Base-by-base conservation (phyloP, 768 basidiomycete species). In the Termitomyces heimii region DNA sequence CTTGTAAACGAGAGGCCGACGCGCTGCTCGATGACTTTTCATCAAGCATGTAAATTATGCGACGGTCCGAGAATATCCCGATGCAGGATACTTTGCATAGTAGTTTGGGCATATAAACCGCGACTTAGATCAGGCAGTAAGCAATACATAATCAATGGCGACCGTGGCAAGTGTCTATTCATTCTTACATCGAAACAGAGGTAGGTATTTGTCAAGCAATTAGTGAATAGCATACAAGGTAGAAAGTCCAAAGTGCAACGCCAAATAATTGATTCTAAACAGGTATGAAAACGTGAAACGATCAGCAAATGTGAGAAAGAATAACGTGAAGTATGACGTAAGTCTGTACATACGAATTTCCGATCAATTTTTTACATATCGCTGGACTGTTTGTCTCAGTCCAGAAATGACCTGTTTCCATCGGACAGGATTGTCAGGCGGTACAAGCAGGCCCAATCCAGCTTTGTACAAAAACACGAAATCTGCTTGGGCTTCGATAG, bases 401-500 rank as follows among this genome's bases (percentile, higher is more conserved):
- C 79, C 70, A 49, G 59, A 73, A 49, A 92, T 65, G 12, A 88
- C 71, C 63, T 85, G 80, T 62, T 73, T 74, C 57, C 73, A 74
- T 63, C 78, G 76, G 16, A 80, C 79, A 4, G 72, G 67, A 66
- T 89, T 80, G 20, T 77, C 77, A 0, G 85, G 81, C 61, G 88
- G 66, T 46, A 74, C 66, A 5, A 73, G 56, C 59, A 79, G 74
- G 5, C 86, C 86, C 4, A 69, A 79, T 9, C 79, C 88, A 31
- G 89, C 66, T 48, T 79, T 80, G 61, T 82, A 76, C 45, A 98
- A 77, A 70, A 87, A 96, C 1, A 81, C 84, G 67, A 97, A 95
- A 70, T 98, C 95, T 2, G 94, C 94, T 67, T 96, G 95, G 1
- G 85, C 84, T 32, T 83, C 81, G 2, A 96, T 77, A 0, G 96